Percentiles rank a stretch among this genome's conserved stretches.
These are phyloP conservation scores for Pilasporangium apinafurcum DNA, from an alignment of 352 stramenopile species.

Conservation along the genomic window DNA sequence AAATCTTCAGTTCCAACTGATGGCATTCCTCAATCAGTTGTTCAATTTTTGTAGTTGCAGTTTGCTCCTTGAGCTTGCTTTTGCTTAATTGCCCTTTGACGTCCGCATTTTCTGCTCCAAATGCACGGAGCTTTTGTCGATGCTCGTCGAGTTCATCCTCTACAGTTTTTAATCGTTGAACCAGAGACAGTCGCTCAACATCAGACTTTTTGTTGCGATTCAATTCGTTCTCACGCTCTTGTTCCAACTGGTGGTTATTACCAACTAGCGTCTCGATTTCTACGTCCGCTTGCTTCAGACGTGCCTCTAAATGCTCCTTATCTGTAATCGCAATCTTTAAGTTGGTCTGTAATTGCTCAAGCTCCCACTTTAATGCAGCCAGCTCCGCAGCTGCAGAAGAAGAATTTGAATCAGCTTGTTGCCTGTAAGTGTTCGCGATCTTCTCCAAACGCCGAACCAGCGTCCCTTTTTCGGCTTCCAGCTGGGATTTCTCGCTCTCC, in stretches of 20 bases:
- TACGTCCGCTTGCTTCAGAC: conserved; percentile 13
- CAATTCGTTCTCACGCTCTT: conserved; percentile 16
- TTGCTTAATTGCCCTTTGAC: conserved; percentile 24
- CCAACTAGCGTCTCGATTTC: conserved; percentile 25
- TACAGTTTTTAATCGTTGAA: conserved; percentile 17
- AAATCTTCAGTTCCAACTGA: conserved; percentile 9
- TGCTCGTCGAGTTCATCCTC: conserved; percentile 23
- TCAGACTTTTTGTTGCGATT: conserved; percentile 23
- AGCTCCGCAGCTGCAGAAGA: conserved; percentile 7
- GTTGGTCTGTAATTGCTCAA: conserved; percentile 33
- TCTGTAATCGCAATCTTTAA: conserved; percentile 26
- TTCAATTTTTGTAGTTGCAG: conserved; percentile 17
- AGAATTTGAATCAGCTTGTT: conserved; percentile 10
- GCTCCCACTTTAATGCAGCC: conserved; percentile 36
- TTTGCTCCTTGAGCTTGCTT: conserved; percentile 36
- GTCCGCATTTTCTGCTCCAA: conserved; percentile 17
- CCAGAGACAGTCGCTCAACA: conserved; percentile 19
- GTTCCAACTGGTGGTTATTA: conserved; percentile 20
- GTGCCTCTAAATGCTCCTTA: conserved; percentile 24
- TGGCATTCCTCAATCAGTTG: conserved; percentile 20
- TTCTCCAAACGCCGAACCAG: conserved; percentile 6
- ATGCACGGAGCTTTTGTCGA: conserved; percentile 15
- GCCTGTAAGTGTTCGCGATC: conserved; percentile 4
- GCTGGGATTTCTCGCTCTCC: conserved; percentile 27
- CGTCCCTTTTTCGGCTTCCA: conserved; percentile 24